These are phyloP conservation scores for Xylaria sp. DNA, from an alignment of 2,329 filamentous ascomycete genomes.

Conservation along the genomic window DNA sequence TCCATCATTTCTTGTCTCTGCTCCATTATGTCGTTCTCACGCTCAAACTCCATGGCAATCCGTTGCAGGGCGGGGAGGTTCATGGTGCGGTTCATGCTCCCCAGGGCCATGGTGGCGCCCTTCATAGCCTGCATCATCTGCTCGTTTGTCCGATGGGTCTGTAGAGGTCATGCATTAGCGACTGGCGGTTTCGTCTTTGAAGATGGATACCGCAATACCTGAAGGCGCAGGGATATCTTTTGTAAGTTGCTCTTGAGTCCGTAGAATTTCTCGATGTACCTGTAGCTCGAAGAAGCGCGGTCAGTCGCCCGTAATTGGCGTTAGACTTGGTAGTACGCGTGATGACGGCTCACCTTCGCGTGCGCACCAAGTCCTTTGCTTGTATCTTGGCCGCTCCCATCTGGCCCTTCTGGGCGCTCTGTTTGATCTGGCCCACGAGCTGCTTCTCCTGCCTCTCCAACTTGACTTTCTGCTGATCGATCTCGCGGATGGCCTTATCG, in stretches of 20 bases:
- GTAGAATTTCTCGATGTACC: constrained; percentile 98
- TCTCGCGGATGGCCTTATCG: constrained; percentile 95
- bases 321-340: constrained; percentile 2
- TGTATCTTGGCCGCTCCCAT: constrained; percentile 99
- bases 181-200: neutral
- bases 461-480: constrained; percentile 94
- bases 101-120: constrained; percentile 89
- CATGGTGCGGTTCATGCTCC: constrained; percentile 98
- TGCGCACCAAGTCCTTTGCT: constrained; percentile 94
- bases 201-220: constrained; percentile 66
- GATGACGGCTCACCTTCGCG: constrained; percentile 70
- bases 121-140: constrained; percentile 99
- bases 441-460: constrained; percentile 99
- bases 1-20: constrained; percentile 99
- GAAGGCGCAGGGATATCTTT: constrained; percentile 92
- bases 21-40: constrained; percentile 99
- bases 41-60: constrained; percentile 99
- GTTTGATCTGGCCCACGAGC: constrained; percentile 94
- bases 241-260: constrained; percentile 97
- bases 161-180: constrained; percentile 26
- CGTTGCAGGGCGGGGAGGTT: constrained; percentile 94
- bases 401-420: constrained; percentile 96
- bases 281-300: constrained; percentile 48
- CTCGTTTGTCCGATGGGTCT: constrained; percentile 98
- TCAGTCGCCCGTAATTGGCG: constrained; percentile 3